These are phyloP conservation scores for Globisporangium polare DNA, from an alignment of 352 stramenopile genomes.

Conservation along the genomic window DNA sequence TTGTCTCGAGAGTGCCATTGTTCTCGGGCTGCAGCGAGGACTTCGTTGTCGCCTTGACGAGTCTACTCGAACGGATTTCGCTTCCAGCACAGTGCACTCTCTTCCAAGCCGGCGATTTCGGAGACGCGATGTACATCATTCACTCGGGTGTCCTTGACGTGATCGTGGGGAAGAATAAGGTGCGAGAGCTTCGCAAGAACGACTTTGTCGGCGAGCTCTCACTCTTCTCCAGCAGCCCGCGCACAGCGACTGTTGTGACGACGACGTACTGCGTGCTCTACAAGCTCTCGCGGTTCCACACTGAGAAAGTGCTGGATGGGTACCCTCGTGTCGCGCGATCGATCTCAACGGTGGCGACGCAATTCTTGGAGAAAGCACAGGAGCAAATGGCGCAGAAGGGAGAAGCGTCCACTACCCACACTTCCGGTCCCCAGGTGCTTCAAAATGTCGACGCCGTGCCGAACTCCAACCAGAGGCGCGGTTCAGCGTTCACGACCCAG, in stretches of 20 bases:
- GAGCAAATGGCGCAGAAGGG: slow-evolving; percentile 16
- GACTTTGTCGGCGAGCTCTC: slow-evolving; percentile 73
- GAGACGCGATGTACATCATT: slow-evolving; percentile 78
- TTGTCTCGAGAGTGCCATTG: slow-evolving; percentile 44
- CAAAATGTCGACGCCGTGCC: background rate
- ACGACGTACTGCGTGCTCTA: slow-evolving; percentile 71
- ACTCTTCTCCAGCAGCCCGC: slow-evolving; percentile 50
- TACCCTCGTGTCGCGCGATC: slow-evolving; percentile 38
- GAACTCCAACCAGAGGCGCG: background rate
- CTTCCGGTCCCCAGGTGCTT: background rate
- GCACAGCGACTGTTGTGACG: slow-evolving; percentile 53
- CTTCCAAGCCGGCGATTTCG: slow-evolving; percentile 49
- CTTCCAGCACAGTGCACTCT: slow-evolving; percentile 52
- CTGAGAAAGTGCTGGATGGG: slow-evolving; percentile 42
- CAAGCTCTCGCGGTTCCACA: slow-evolving; percentile 62
- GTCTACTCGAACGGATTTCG: slow-evolving; percentile 57
- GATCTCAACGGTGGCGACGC: slow-evolving; percentile 24
- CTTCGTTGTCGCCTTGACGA: slow-evolving; percentile 62
- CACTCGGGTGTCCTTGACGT: slow-evolving; percentile 65
- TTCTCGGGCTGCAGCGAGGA: slow-evolving; percentile 50
- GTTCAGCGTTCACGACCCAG: background rate
- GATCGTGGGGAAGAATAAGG: slow-evolving; percentile 45
- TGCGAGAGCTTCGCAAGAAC: slow-evolving; percentile 69
- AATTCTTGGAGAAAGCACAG: slow-evolving; percentile 15
- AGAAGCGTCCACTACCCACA: background rate